Base-by-base conservation (phyloP, 768 basidiomycete species). In the Favolaschia claudopus region DNA sequence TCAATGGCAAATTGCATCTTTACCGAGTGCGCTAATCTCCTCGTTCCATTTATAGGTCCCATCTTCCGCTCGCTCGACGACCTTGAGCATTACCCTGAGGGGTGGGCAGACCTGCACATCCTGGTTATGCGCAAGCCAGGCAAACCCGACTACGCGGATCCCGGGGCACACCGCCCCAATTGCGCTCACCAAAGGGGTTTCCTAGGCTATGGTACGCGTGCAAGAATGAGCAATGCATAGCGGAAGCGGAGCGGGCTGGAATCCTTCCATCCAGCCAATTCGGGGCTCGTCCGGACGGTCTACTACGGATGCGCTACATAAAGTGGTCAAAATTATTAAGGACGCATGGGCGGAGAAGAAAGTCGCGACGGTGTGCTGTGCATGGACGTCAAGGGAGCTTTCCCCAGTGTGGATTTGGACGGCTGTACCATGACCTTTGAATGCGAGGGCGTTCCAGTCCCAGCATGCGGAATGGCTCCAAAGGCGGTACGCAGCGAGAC, bases 371-470 rank as follows among this genome's bases (percentile, higher is more conserved):
- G 65, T 71, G n/a, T n/a, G 0, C 72, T 81, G 0, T 81, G 77
- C 65, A 70, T 81, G 1, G 79, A 83, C 55, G 71, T 83, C 0
- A 67, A 79, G 63, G 80, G 74, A 0, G 78, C 80, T 2, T 82
- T 80, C 60, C 80, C 77, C 0, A 81, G 74, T 55, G 72, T 72
- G 0, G 74, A 72, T 8, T 70, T 60, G 0, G 70, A 72, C 22
- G 60, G 0, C 72, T 81, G 0, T 32, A 74, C 0, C 72, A 77
- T 55, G 72, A 77, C 47, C 58, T 81, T 52, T 44, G 62, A 13
- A 67, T 64, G 48, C 24, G 64, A 0, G n/a, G 20, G 74, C 0
- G 67, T 78, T 0, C 73, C 79, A 3, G 24, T 45, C n/a, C 4
- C 39, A 37, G 13, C 70, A 71, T 39, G 59, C 73, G 0, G 37